Base-by-base conservation (phyloP, 257 asterid genomes). In the Primulina eburnea region DNA sequence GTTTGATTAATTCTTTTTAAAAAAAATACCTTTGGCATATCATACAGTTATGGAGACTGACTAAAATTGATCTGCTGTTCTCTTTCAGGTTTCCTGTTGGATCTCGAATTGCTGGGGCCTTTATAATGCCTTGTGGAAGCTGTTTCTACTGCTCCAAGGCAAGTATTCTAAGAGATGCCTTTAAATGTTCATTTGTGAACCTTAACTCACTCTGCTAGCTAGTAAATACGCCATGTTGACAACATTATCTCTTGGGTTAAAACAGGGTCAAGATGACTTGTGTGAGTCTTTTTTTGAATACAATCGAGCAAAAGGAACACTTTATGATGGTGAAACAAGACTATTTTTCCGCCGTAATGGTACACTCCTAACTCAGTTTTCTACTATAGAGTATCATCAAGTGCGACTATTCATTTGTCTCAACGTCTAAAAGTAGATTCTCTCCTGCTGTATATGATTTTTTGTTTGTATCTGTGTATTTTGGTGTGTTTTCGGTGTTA, bases 81-180 rank as follows among this genome's bases (percentile, higher is more conserved):
- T 33, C 73, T 75, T 38, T 43, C 84, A 93, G 99, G 76, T 76
- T 83, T 67, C 97, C 96, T 6, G 62, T 93, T 55, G 99, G 99
- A 72, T 85, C 96, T 60, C 89, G 79, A 62, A 97, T 90, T 67
- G 88, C 90, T 72, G 99, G 99, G 71, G 99, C 99, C 72, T 93
- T 93, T 69, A 93, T 93, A 87, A 90, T 93, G 99, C 99, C 99
- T 47, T 93, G 99, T 59, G 99, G 99, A 72, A 86, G 81, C 87
- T 93, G 99, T 84, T 79, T 83, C 84, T 93, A 71, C 87, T 93
- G 99, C 82, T 86, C 96, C 20, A 90, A 84, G 98, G 98, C 80
- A 71, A 81, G 86, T 79, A 18, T 62, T 74, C 61, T 33, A 32
- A 56, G 62, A 63, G 61, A 55, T 70, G 62, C 37, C 67, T 30